phyloP scores from a whole-genome alignment of 2,329 filamentous ascomycete species.

The Arthrobotrys pseudoclavata region DNA sequence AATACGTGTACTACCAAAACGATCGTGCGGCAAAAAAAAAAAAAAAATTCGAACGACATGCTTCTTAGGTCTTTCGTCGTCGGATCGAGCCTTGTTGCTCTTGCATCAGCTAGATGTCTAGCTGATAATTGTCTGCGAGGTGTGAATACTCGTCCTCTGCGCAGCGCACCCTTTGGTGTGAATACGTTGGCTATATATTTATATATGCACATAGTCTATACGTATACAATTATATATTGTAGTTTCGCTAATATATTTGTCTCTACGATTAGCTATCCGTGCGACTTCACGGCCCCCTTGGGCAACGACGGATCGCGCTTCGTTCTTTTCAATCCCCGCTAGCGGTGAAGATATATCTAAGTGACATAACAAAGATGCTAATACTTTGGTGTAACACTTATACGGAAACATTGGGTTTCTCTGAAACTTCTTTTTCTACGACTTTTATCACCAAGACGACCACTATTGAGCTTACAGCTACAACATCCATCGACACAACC shows the following conservation, averaged over 20 bases:
- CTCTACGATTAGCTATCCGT: conserved; percentile 6
- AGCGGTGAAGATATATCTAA: too few relatives aligned
- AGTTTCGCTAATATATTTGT: background rate
- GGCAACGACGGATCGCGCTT: conserved; percentile 17
- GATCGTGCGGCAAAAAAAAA: background rate
- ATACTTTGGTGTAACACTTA: conserved; percentile 16
- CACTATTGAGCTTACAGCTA: conserved; percentile 22
- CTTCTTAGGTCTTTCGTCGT: conserved; percentile 8
- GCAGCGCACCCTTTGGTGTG: too few relatives aligned
- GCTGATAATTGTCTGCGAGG: conserved; percentile 37
- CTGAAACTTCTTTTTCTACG: conserved; percentile 19
- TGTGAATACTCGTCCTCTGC: too few relatives aligned
- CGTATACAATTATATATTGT: background rate
- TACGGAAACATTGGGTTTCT: conserved; percentile 31
- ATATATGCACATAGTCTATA: background rate
- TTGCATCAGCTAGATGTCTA: conserved; percentile 4
- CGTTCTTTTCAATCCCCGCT: conserved; percentile 33
- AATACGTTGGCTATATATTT: background rate
- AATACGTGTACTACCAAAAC: background rate
- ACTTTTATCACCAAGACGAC: conserved; percentile 25
- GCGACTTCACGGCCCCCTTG: background rate
- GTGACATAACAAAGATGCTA: background rate
- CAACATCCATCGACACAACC: background rate
- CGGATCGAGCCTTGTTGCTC: conserved; percentile 29
- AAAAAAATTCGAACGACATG: conserved; percentile 1